phyloP scores from a whole-genome alignment of 352 stramenopile species.

The Pythium catenulatum region DNA sequence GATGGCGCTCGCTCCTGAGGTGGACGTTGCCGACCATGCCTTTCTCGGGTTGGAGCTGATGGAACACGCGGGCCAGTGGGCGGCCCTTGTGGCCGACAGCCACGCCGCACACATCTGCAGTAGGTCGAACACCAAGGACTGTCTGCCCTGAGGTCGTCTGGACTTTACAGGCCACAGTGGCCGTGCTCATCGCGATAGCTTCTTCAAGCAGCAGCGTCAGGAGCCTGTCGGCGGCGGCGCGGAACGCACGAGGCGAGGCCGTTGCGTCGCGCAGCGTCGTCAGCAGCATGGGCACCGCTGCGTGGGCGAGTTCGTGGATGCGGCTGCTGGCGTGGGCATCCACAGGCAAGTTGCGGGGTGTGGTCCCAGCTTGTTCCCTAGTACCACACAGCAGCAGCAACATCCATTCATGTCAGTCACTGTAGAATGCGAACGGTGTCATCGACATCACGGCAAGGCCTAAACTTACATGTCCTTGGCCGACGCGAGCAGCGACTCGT shows the following conservation, averaged over 20 bases:
- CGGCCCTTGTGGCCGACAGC: slow-evolving; percentile 67
- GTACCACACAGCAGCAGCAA: neutral
- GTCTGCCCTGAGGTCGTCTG: slow-evolving; percentile 60
- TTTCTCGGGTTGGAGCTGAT: slow-evolving; percentile 74
- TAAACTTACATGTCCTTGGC: slow-evolving; percentile 73
- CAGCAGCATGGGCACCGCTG: slow-evolving; percentile 70
- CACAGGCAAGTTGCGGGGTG: neutral
- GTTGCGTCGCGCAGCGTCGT: slow-evolving; percentile 70
- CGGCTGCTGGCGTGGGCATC: neutral
- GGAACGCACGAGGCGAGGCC: slow-evolving; percentile 54
- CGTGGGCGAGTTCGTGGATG: slow-evolving; percentile 30
- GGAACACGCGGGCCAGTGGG: slow-evolving; percentile 73
- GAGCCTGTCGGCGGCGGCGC: slow-evolving; percentile 66
- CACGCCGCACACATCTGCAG: slow-evolving; percentile 65
- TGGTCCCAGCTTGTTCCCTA: neutral
- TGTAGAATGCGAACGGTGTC: too few species aligned
- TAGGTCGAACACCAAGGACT: slow-evolving; percentile 60
- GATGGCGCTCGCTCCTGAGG: neutral
- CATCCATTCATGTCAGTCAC: neutral
- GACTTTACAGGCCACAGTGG: slow-evolving; percentile 65
- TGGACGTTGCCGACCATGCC: slow-evolving; percentile 55
- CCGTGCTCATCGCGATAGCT: slow-evolving; percentile 63
- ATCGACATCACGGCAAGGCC: neutral
- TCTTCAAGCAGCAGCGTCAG: slow-evolving; percentile 84
- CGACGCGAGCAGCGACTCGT: slow-evolving; percentile 77